Percentiles rank a stretch among this genome's conserved stretches.
phyloP scores from a whole-genome alignment of 176 grass and related monocot genomes.

The sorghum (Sorghum bicolor) region DNA sequence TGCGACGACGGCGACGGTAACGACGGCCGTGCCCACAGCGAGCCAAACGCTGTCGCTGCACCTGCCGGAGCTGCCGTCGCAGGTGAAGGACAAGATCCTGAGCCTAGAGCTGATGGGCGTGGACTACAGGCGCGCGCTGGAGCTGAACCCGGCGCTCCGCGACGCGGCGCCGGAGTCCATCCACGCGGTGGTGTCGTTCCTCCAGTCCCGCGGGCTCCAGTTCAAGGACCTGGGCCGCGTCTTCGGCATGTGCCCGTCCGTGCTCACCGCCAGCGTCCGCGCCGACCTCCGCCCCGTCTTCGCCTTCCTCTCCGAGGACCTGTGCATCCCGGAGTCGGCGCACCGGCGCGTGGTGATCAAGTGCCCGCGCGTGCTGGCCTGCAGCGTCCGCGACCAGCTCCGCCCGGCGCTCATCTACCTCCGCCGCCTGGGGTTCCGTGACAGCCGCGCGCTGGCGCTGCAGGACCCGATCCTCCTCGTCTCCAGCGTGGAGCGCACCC shows the following conservation, averaged over 20 bases:
- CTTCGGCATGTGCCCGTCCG: conserved; percentile 53
- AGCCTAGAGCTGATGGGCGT: conserved; percentile 78
- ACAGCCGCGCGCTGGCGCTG: conserved; percentile 37
- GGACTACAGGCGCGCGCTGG: conserved; percentile 50
- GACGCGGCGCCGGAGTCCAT: conserved; percentile 52
- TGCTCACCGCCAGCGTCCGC: conserved; percentile 53
- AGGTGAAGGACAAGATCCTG: conserved; percentile 72
- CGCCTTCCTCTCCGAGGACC: conserved; percentile 63
- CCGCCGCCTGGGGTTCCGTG: conserved; percentile 58
- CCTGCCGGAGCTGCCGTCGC: conserved; percentile 44
- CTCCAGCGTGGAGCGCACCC: conserved; percentile 60
- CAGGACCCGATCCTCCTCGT: conserved; percentile 69
- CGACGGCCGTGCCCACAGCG: not conserved
- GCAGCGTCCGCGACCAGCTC: conserved; percentile 76
- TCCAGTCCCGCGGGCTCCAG: conserved; percentile 61
- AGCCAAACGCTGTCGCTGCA: conserved; percentile 19
- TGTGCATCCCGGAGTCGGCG: conserved; percentile 35
- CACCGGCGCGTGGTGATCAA: conserved; percentile 49
- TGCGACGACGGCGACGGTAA: not conserved
- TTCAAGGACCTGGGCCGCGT: conserved; percentile 61
- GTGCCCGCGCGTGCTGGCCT: conserved; percentile 57
- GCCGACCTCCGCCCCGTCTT: conserved; percentile 57
- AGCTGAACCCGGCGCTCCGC: conserved; percentile 48
- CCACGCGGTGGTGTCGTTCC: conserved; percentile 52
- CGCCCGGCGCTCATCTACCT: conserved; percentile 58